Percentiles rank a stretch among this genome's conserved stretches.
Conservation (phyloP, 108 stramenopile genomes). For the Craspedostauros australis region DNA sequence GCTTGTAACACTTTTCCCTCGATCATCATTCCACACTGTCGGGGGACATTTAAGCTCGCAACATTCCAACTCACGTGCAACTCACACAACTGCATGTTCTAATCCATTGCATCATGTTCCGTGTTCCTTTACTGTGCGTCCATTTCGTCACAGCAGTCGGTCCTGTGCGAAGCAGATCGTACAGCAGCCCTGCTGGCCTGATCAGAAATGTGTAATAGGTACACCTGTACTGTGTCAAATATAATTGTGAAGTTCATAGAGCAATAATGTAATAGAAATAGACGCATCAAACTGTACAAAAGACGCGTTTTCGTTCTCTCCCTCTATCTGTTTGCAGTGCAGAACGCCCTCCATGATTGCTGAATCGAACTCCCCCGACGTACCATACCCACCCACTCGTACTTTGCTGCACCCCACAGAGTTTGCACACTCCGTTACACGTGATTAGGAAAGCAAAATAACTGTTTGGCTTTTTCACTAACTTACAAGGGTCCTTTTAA, state of each 20-base stretch:
- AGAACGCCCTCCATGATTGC: too few relatives aligned
- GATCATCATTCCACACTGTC: constrained; percentile 3
- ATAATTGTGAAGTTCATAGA: neutral
- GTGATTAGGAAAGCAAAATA: too few relatives aligned
- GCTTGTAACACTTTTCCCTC: constrained; percentile 27
- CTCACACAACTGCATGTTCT: neutral
- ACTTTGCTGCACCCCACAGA: too few relatives aligned
- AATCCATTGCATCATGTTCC: neutral
- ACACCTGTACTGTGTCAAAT: neutral
- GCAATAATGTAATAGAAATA: too few relatives aligned
- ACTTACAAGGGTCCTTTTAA: too few relatives aligned
- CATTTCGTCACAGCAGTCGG: neutral
- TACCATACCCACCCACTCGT: too few relatives aligned
- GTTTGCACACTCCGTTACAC: too few relatives aligned
- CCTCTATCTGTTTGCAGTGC: too few relatives aligned
- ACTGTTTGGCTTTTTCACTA: too few relatives aligned
- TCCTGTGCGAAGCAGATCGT: neutral
- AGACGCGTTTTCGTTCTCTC: too few relatives aligned
- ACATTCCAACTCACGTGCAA: neutral
- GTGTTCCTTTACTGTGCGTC: neutral
- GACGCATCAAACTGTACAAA: too few relatives aligned
- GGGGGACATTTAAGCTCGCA: constrained; percentile 15
- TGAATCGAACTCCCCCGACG: too few relatives aligned
- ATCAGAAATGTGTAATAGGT: neutral
- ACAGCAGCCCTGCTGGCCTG: neutral